Evolutionary conservation across 805 yeast species (phyloP).

Genomic region (Wickerhamiella bombiphila): DNA sequence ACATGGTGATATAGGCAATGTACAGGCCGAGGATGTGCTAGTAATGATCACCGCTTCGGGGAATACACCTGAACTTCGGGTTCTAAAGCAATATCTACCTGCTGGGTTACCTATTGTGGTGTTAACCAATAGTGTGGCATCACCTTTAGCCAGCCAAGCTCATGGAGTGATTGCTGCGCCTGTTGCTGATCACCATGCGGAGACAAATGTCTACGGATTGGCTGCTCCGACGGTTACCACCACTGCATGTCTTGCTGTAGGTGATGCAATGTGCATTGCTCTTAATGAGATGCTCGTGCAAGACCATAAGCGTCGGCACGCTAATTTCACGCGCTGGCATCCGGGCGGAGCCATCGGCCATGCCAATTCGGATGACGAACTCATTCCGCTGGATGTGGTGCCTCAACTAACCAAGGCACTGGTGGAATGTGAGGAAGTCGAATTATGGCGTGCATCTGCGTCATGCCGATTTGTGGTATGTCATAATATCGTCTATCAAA

Average conservation of each 20-base stretch:
- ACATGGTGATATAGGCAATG: constrained; percentile 76
- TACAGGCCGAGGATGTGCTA: constrained; percentile 42
- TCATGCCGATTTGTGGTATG: constrained; percentile 7
- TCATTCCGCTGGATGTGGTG: constrained; percentile 10
- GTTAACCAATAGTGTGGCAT: constrained; percentile 47
- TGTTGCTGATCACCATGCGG: constrained; percentile 42
- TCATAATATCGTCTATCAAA: constrained; percentile 3
- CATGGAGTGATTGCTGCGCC: constrained; percentile 49
- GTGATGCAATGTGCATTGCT: constrained; percentile 68
- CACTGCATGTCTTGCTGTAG: constrained; percentile 55
- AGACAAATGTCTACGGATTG: constrained; percentile 53
- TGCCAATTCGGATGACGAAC: constrained; percentile 22
- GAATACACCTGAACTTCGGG: constrained; percentile 58
- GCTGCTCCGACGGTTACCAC: constrained; percentile 84
- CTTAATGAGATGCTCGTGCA: constrained; percentile 50
- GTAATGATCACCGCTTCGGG: constrained; percentile 69
- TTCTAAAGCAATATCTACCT: constrained; percentile 44
- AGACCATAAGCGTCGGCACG: constrained; percentile 39
- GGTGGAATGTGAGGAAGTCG: constrained; percentile 9
- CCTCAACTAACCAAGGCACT: constrained; percentile 10
- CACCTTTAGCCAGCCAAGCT: constrained; percentile 38
- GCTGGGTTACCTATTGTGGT: constrained; percentile 38
- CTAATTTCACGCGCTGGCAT: constrained; percentile 53
- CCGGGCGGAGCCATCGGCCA: constrained; percentile 88
- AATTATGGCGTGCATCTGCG: constrained; percentile 16